Conservation (phyloP, 805 yeast species). For the Ogataea trehaloabstinens region DNA sequence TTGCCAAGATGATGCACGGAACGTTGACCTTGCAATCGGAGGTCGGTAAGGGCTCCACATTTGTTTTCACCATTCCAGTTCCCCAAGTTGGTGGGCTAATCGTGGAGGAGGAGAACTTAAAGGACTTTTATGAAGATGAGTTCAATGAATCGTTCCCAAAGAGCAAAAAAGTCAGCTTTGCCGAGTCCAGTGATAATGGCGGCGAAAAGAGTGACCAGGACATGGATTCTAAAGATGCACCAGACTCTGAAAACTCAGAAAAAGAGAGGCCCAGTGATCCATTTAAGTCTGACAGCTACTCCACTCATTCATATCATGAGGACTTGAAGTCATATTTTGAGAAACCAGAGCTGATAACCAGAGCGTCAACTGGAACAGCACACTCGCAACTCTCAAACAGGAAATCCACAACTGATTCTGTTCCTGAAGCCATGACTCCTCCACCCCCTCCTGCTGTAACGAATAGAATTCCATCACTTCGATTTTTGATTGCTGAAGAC, state of each 20-base stretch:
- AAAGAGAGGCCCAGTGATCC: background rate
- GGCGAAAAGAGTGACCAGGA: background rate
- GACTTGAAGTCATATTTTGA: conserved; percentile 30
- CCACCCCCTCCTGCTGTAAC: background rate
- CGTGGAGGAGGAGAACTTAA: conserved; percentile 30
- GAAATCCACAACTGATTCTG: conserved; percentile 23
- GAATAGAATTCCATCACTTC: conserved; percentile 25
- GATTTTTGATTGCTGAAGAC: conserved; percentile 89
- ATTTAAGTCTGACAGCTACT: background rate
- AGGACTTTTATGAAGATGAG: conserved; percentile 59
- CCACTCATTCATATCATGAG: conserved; percentile 5
- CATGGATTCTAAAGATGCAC: background rate
- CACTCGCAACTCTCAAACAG: conserved; percentile 28
- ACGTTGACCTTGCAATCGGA: conserved; percentile 69
- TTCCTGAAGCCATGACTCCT: conserved; percentile 2
- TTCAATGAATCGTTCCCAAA: conserved; percentile 55
- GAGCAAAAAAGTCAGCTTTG: conserved; percentile 49
- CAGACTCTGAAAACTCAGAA: background rate
- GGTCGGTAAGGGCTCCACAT: conserved; percentile 81
- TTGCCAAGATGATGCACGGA: conserved; percentile 86
- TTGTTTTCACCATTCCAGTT: conserved; percentile 76
- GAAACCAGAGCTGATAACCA: conserved; percentile 43
- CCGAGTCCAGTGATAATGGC: conserved; percentile 3
- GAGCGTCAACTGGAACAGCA: conserved; percentile 54
- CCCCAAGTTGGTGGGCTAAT: conserved; percentile 59